Conservation (phyloP, 768 basidiomycete species). For the Naganishia vaughanmartiniae region DNA sequence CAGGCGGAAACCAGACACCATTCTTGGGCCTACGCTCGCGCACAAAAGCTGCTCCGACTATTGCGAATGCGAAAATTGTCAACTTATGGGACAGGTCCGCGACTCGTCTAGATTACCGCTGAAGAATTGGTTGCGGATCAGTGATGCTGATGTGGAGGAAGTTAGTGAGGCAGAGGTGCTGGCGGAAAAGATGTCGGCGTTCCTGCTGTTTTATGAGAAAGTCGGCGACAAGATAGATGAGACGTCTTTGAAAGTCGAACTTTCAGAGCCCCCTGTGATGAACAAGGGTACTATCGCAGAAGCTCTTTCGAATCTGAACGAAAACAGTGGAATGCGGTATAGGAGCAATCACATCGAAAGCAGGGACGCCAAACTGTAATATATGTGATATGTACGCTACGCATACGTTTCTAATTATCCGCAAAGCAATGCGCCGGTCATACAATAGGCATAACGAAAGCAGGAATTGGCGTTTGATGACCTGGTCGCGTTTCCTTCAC, state of each 20-base stretch:
- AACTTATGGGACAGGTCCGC: constrained; percentile 60
- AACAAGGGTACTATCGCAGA: constrained; percentile 16
- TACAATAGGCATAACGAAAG: constrained; percentile 9
- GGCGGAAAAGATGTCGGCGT: constrained; percentile 60
- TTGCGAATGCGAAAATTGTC: constrained; percentile 58
- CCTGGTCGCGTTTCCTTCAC: background rate
- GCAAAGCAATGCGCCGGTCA: background rate
- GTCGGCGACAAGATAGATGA: constrained; percentile 48
- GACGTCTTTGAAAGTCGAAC: constrained; percentile 34
- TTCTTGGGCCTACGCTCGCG: constrained; percentile 53
- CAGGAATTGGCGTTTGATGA: background rate
- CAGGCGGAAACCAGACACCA: constrained; percentile 66
- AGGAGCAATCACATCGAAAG: background rate
- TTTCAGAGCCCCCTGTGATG: constrained; percentile 39
- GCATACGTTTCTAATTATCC: background rate
- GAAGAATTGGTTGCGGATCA: constrained; percentile 76
- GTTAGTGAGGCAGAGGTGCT: constrained; percentile 59
- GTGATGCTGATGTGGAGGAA: constrained; percentile 66
- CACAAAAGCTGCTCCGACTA: constrained; percentile 56
- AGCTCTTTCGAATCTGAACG: constrained; percentile 8
- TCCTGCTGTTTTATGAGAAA: constrained; percentile 94
- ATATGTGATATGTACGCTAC: background rate
- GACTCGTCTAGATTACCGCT: constrained; percentile 47
- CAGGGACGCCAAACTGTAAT: constrained; percentile 5
- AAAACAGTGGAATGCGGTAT: constrained; percentile 3